phyloP scores from a whole-genome alignment of 352 stramenopile genomes.

The Halophytophthora polymorphica region DNA sequence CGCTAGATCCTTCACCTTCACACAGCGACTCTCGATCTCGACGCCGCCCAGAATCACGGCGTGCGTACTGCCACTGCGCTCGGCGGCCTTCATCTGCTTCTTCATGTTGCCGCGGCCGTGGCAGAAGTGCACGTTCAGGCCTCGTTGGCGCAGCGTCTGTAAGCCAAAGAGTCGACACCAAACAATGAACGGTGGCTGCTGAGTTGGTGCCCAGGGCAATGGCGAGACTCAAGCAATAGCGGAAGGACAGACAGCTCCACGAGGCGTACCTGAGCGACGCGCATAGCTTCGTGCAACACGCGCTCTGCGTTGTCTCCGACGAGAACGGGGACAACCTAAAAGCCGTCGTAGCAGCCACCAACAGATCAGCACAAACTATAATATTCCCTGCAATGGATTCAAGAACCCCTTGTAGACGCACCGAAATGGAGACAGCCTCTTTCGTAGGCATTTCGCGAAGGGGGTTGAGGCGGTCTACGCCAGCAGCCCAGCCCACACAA shows the following conservation, averaged over 20 bases:
- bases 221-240: background rate
- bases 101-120: constrained; percentile 79
- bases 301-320: constrained; percentile 33
- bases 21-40: constrained; percentile 54
- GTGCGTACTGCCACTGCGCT: constrained; percentile 60
- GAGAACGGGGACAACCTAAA: constrained; percentile 66
- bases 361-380: constrained; percentile 1
- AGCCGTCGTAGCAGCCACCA: background rate
- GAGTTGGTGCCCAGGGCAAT: background rate
- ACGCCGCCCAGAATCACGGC: constrained; percentile 73
- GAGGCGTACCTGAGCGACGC: constrained; percentile 43
- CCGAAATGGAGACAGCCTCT: constrained; percentile 40
- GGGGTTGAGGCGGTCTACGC: constrained; percentile 73
- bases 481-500: constrained; percentile 84
- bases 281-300: constrained; percentile 64
- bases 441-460: constrained; percentile 36
- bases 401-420: constrained; percentile 21
- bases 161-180: background rate
- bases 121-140: constrained; percentile 78
- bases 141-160: constrained; percentile 55
- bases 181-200: background rate
- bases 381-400: background rate
- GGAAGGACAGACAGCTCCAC: background rate
- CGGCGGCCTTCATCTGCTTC: constrained; percentile 88
- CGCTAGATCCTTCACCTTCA: constrained; percentile 79